Evolutionary conservation across 257 asterid genomes (phyloP).

Genomic region (Lithospermum erythrorhizon): DNA sequence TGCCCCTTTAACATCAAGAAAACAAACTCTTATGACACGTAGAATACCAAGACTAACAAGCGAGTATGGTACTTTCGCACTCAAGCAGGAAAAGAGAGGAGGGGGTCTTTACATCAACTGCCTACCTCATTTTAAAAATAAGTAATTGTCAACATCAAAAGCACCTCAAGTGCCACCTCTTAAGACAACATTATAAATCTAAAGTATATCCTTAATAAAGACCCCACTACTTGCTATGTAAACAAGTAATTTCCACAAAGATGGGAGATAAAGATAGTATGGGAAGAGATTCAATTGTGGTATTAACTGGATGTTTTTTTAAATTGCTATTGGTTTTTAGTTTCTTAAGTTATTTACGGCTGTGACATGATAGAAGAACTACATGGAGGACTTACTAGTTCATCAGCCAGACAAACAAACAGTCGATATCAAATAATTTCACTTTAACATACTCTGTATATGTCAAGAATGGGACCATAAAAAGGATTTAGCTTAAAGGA

Average conservation of each 20-base stretch:
- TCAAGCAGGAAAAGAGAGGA: slow-evolving; percentile 4
- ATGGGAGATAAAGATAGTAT: no score
- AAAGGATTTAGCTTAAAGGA: neutral
- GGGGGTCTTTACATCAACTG: slow-evolving; percentile 9
- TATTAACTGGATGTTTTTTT: neutral
- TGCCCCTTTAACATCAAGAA: slow-evolving; percentile 13
- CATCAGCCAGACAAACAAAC: neutral
- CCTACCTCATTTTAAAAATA: slow-evolving; percentile 13
- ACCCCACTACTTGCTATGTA: neutral
- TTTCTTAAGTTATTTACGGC: neutral
- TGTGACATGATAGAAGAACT: slow-evolving; percentile 5
- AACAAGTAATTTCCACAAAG: neutral
- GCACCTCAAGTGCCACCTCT: slow-evolving; percentile 17
- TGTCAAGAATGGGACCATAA: neutral
- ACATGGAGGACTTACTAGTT: neutral
- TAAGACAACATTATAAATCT: slow-evolving; percentile 1
- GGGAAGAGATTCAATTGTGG: neutral
- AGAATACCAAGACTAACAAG: neutral
- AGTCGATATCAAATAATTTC: neutral
- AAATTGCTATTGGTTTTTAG: neutral
- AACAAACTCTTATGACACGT: neutral
- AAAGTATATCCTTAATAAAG: slow-evolving; percentile 2
- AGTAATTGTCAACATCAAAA: slow-evolving; percentile 15
- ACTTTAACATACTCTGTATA: neutral
- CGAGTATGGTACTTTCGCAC: neutral